Conservation (phyloP, 2,329 filamentous ascomycete species). For the Stagonosporopsis chrysanthemi region DNA sequence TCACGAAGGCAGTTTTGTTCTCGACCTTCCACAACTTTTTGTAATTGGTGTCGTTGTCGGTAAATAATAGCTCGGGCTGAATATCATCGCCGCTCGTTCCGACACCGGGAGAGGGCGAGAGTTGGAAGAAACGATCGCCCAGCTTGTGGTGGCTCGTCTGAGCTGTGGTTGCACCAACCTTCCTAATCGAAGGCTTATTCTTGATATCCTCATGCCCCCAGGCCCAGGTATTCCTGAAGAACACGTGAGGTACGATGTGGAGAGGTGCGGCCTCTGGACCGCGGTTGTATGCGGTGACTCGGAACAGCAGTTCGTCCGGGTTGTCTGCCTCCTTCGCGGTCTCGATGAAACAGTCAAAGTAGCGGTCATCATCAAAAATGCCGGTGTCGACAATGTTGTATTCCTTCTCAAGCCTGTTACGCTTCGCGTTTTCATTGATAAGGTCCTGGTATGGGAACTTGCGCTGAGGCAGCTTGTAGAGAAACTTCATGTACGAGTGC, state of each 20-base stretch:
- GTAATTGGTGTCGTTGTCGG: constrained; percentile 94
- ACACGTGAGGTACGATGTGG: constrained; percentile 92
- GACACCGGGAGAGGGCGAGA: constrained; percentile 89
- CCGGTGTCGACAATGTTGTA: constrained; percentile 93
- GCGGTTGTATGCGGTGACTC: constrained; percentile 95
- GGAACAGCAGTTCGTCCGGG: constrained; percentile 89
- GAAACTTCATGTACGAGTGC: constrained; percentile 99
- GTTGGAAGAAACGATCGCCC: constrained; percentile 81
- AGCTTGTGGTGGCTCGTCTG: constrained; percentile 81
- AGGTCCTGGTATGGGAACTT: constrained; percentile 92
- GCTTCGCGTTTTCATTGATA: constrained; percentile 80
- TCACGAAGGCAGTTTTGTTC: constrained; percentile 86
- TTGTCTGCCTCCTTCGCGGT: constrained; percentile 94
- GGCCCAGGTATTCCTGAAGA: constrained; percentile 97
- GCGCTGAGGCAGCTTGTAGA: constrained; percentile 96
- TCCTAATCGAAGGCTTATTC: constrained; percentile 80
- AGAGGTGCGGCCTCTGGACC: constrained; percentile 88
- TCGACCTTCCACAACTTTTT: constrained; percentile 74
- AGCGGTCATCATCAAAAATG: constrained; percentile 84
- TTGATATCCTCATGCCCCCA: constrained; percentile 82
- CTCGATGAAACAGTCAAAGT: constrained; percentile 98
- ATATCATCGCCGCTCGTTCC: constrained; percentile 82
- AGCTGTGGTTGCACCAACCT: constrained; percentile 70
- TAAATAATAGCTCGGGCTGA: constrained; percentile 85
- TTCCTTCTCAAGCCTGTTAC: constrained; percentile 79